Conservation (phyloP, 2,329 filamentous ascomycete species). For the Cryphonectria naterciae region DNA sequence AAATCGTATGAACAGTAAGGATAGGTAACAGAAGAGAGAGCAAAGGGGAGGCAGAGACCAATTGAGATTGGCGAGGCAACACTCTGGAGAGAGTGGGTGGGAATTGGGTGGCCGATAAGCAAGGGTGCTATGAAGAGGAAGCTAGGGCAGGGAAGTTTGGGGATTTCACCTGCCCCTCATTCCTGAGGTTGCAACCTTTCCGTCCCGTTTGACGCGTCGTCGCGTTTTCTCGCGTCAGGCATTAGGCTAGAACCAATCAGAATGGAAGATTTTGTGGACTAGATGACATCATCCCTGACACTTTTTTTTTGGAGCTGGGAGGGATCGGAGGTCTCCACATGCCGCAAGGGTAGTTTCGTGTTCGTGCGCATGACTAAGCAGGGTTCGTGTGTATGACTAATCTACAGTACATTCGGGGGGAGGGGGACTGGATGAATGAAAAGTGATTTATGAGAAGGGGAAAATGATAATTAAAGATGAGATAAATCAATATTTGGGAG, state of each 20-base stretch:
- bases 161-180: conserved; percentile 24
- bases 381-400: conserved; percentile 20
- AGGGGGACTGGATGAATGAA: background rate
- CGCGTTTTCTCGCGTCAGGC: conserved; percentile 26
- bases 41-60: background rate
- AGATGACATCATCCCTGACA: conserved; percentile 20
- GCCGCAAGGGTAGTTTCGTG: conserved; percentile 9
- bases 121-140: background rate
- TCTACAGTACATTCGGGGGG: background rate
- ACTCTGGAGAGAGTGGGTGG: background rate
- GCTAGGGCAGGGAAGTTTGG: background rate
- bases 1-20: conserved; percentile 5
- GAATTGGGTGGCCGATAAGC: background rate
- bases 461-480: too few species aligned
- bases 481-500: too few species aligned
- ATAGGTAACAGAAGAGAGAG: background rate
- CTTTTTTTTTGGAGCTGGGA: background rate
- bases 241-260: conserved; percentile 19
- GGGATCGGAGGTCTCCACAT: conserved; percentile 19
- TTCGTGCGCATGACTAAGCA: conserved; percentile 20
- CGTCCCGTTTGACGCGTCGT: conserved; percentile 23
- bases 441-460: too few species aligned
- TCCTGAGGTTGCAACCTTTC: conserved; percentile 8
- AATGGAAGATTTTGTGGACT: background rate
- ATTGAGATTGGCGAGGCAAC: background rate